phyloP scores from a whole-genome alignment of 345 rosid genomes.

The Arabidopsis arenosa region DNA sequence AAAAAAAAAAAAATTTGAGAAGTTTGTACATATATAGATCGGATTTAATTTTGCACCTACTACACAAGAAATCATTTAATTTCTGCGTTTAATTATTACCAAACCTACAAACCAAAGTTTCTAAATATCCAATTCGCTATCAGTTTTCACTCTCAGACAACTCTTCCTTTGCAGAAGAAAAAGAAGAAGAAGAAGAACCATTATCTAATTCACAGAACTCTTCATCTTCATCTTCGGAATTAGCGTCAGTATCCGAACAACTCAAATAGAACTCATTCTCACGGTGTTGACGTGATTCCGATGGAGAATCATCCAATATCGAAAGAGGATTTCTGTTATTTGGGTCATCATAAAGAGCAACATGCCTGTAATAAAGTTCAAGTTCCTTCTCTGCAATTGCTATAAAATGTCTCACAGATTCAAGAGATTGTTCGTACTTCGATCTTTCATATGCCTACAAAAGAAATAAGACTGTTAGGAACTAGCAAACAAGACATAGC shows the following conservation, averaged over 20 bases:
- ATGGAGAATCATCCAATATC: constrained; percentile 55
- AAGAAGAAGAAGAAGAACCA: constrained; percentile 12
- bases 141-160: constrained; percentile 9
- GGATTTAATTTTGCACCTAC: too few relatives aligned
- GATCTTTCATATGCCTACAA: constrained; percentile 84
- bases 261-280: constrained; percentile 23
- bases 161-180: constrained; percentile 19
- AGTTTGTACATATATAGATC: too few relatives aligned
- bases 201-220: constrained; percentile 16
- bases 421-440: constrained; percentile 90
- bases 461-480: constrained; percentile 6
- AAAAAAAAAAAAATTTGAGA: too few relatives aligned
- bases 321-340: constrained; percentile 60
- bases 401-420: constrained; percentile 77
- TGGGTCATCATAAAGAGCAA: constrained; percentile 77
- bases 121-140: background rate
- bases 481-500: background rate
- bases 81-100: background rate
- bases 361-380: constrained; percentile 78
- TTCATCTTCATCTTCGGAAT: constrained; percentile 44
- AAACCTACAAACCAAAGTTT: constrained; percentile 2
- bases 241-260: constrained; percentile 46
- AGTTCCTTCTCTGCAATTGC: constrained; percentile 79
- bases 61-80: too few relatives aligned
- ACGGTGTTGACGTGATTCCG: constrained; percentile 39